Percentiles rank a stretch among this genome's conserved stretches.
phyloP scores from a whole-genome alignment of 1,284 basidiomycete species.

The Ganoderma sp. region DNA sequence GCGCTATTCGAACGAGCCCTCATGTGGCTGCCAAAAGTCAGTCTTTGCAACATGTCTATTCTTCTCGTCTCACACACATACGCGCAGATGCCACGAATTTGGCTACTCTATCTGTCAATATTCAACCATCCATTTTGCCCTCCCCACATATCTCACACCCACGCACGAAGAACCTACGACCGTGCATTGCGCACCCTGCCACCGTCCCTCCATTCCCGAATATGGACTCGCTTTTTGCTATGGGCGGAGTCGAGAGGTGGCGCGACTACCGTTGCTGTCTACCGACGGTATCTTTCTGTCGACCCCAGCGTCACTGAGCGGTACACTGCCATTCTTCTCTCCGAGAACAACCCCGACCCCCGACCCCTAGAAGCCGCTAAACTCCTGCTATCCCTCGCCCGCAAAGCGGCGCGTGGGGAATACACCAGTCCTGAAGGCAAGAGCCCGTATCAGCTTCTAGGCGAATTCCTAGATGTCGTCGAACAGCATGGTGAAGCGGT shows the following conservation, averaged over 20 bases:
- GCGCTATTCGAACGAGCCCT: constrained; percentile 92
- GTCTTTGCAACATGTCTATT: constrained; percentile 39
- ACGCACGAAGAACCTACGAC: constrained; percentile 94
- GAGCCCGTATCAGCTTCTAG: constrained; percentile 92
- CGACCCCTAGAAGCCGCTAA: constrained; percentile 95
- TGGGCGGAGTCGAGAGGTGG: constrained; percentile 92
- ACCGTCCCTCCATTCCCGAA: constrained; percentile 90
- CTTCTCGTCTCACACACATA: constrained; percentile 20
- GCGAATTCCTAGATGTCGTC: constrained; percentile 92
- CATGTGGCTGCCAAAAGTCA: constrained; percentile 90
- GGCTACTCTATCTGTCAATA: constrained; percentile 92
- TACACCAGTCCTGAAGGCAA: constrained; percentile 93
- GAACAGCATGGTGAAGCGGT: constrained; percentile 93
- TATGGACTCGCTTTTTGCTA: constrained; percentile 95
- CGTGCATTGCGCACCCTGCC: constrained; percentile 93
- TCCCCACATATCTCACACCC: constrained; percentile 81
- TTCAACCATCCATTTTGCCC: constrained; percentile 93
- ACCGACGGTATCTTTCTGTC: constrained; percentile 87
- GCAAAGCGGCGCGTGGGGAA: constrained; percentile 82
- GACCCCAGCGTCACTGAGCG: constrained; percentile 88
- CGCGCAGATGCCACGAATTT: constrained; percentile 85
- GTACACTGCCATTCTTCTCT: constrained; percentile 80
- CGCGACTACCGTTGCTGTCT: constrained; percentile 85
- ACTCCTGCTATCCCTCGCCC: constrained; percentile 81
- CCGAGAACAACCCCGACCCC: constrained; percentile 67